Evolutionary conservation across 169 alveolate genomes (phyloP), one percentile per base, ranked within the genome.

Genomic region (Babesia ovata): DNA sequence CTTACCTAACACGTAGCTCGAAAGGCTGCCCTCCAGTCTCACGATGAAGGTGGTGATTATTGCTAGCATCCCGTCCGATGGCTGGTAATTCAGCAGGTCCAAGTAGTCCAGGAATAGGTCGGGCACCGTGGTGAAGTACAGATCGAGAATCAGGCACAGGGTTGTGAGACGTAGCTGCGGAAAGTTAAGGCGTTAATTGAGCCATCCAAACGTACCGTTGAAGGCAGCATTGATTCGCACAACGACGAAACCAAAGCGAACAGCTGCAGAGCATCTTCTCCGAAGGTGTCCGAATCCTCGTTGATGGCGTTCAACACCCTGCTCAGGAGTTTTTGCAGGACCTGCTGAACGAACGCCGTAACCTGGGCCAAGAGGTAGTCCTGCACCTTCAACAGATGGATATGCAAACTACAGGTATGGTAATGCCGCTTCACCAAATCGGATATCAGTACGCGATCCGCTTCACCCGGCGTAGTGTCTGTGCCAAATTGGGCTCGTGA

Each of bases 311-410:
- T 66, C 57, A 71, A 42, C 54, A 61, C 50, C 39, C 70, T 26
- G 49, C 60, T 52, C 22, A 81, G 29, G 9, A 81, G 50, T 58
- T 62, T 81, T 62, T 81, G 88, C 36, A 66, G 60, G 14, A 49
- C 67, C 67, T 81, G 88, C 74, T 81, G 88, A 17, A 58, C 24
- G 42, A 81, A 63, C 7, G 88, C 84, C 21, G 67, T 36, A 7
- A 81, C 17, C 58, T 81, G 88, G 9, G 77, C 49, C 28, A 72
- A n/a, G 28, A 81, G 65, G 65, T 71, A 70, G 53, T 81, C 84
- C 66, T 81, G 78, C 28, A 81, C 26, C 69, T 81, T 72, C 45
- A 70, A 24, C 19, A 81, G 53, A 28, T 76, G 58, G 24, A 74
- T 59, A 19, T 63, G 65, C 1, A 42, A 16, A 2, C 52, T 44